Conservation (phyloP, 345 rosid genomes). For the Litchi chinensis region DNA sequence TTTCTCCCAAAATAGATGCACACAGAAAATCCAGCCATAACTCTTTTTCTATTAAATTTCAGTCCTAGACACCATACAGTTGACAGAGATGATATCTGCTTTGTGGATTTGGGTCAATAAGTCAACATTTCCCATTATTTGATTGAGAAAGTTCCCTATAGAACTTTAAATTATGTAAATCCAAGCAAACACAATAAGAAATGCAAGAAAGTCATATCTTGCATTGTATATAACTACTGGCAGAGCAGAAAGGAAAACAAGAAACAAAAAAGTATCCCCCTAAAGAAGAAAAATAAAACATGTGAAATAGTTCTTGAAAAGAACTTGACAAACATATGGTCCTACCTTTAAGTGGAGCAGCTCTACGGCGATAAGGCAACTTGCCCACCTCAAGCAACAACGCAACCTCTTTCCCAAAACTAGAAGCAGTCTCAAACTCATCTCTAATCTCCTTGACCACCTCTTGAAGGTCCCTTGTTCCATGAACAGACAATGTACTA, state of each 20-base stretch:
- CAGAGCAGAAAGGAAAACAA: background rate
- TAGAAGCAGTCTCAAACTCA: slow-evolving; percentile 79
- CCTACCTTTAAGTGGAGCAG: slow-evolving; percentile 64
- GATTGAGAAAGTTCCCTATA: background rate
- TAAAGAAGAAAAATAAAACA: background rate
- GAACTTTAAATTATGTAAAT: background rate
- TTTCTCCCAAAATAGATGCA: background rate
- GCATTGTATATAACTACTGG: background rate
- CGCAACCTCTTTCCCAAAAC: slow-evolving; percentile 87
- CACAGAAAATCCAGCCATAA: background rate
- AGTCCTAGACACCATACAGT: background rate
- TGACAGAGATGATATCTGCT: background rate
- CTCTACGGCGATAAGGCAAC: slow-evolving; percentile 75
- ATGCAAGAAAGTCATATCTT: background rate
- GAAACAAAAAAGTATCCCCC: background rate
- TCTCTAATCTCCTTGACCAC: slow-evolving; percentile 82
- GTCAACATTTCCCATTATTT: background rate
- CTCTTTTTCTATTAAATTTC: background rate
- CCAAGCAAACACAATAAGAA: background rate
- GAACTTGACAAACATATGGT: background rate
- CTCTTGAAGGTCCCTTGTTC: slow-evolving; percentile 79
- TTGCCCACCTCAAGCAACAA: slow-evolving; percentile 84
- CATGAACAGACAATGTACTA: slow-evolving; percentile 70
- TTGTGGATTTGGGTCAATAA: background rate
- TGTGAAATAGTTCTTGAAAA: background rate